A percentile compares a stretch with the other conserved stretches of the same genome.
These are phyloP conservation scores for Thelephora ganbajun DNA, from an alignment of 768 basidiomycete species.

Conservation along the genomic window DNA sequence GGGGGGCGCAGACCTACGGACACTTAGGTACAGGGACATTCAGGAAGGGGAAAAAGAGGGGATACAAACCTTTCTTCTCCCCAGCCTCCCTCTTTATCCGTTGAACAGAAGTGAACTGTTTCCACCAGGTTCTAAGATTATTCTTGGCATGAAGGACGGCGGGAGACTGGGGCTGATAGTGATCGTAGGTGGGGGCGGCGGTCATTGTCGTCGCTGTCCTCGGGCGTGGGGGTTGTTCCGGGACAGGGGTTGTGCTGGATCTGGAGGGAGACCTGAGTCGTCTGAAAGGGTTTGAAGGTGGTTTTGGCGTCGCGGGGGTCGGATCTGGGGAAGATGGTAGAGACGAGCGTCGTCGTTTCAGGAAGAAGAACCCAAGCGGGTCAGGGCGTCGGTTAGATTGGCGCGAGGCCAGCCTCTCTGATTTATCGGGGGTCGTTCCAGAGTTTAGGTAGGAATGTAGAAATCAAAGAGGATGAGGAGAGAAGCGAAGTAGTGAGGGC, in stretches of 20 bases:
- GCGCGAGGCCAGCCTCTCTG: neutral
- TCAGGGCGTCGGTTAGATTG: neutral
- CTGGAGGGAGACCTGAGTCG: neutral
- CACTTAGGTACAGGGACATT: conserved; percentile 1
- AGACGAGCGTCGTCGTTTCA: neutral
- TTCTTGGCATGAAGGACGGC: conserved; percentile 12
- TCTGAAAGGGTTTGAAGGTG: neutral
- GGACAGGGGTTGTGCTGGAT: neutral
- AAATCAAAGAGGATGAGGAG: too few relatives aligned
- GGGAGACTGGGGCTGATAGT: neutral
- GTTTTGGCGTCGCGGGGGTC: neutral
- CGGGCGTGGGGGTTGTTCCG: neutral
- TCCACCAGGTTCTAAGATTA: conserved; percentile 70
- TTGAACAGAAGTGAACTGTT: conserved; percentile 55
- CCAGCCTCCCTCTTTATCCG: conserved; percentile 43
- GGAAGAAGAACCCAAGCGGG: neutral
- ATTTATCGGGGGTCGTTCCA: neutral
- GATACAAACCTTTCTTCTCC: conserved; percentile 25
- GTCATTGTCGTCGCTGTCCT: neutral
- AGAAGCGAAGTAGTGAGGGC: too few relatives aligned
- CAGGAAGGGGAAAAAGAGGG: neutral
- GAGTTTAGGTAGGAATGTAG: neutral
- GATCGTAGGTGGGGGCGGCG: neutral
- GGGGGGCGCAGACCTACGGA: conserved; percentile 2
- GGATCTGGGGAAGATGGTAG: neutral